phyloP scores from a whole-genome alignment of 495 filamentous ascomycete genomes.

The Ramalina intermedia region DNA sequence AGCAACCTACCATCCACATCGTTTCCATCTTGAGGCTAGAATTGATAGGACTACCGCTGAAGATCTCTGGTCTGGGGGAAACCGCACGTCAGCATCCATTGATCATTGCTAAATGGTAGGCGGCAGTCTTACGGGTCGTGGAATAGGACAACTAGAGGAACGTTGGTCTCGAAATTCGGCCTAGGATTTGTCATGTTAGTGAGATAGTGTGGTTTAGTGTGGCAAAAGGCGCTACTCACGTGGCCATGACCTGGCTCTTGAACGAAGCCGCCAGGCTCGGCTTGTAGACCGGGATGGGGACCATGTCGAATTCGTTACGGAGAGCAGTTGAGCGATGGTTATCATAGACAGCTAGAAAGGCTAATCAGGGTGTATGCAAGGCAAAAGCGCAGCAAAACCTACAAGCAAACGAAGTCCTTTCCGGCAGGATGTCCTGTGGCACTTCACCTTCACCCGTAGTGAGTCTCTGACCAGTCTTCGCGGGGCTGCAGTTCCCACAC shows the following conservation, averaged over 20 bases:
- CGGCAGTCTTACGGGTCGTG: slow-evolving; percentile 56
- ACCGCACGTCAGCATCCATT: slow-evolving; percentile 13
- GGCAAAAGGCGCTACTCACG: slow-evolving; percentile 30
- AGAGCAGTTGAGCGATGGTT: too few species aligned
- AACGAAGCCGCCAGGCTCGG: slow-evolving; percentile 55
- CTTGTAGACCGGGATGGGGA: neutral
- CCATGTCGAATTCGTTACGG: neutral
- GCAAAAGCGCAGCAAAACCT: neutral
- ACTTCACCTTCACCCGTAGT: too few species aligned
- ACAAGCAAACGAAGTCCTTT: neutral
- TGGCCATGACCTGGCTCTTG: slow-evolving; percentile 80
- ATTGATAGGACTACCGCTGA: slow-evolving; percentile 46
- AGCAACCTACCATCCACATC: slow-evolving; percentile 61
- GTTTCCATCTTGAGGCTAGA: slow-evolving; percentile 70
- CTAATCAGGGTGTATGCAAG: neutral
- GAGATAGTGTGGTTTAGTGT: too few species aligned
- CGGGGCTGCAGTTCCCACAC: neutral
- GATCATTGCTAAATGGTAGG: neutral
- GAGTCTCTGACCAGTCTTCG: neutral
- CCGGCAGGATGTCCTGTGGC: neutral
- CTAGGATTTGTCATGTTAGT: slow-evolving; percentile 18
- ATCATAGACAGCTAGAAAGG: too few species aligned
- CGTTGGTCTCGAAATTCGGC: slow-evolving; percentile 34
- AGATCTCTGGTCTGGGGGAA: slow-evolving; percentile 47
- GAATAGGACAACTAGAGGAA: slow-evolving; percentile 59